phyloP scores from a whole-genome alignment of 192 early-diverging fungal species.

The Allomyces macrogynus region DNA sequence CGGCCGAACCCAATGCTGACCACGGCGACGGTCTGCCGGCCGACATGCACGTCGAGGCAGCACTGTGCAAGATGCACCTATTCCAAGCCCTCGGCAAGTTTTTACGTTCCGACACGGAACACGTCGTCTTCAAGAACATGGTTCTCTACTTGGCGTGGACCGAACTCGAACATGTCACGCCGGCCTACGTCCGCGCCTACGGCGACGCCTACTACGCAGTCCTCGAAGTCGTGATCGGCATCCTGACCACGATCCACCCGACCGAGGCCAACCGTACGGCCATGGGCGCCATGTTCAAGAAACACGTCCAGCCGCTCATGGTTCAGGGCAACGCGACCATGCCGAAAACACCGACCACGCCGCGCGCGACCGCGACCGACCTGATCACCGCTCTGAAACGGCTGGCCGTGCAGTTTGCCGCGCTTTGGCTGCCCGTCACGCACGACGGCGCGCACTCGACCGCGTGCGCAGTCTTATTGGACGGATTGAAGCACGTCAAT shows the following conservation, averaged over 20 bases:
- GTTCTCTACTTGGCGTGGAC: background rate
- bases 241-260: background rate
- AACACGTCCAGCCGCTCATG: background rate
- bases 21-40: background rate
- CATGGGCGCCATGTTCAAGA: background rate
- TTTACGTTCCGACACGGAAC: background rate
- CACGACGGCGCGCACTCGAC: background rate
- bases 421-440: background rate
- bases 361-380: too few species aligned
- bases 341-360: too few species aligned
- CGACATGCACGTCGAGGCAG: background rate
- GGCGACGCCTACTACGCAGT: background rate
- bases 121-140: background rate
- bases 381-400: background rate
- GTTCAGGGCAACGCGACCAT: background rate
- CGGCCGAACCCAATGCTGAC: background rate
- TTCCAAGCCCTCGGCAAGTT: background rate
- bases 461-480: background rate
- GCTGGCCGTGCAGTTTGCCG: background rate
- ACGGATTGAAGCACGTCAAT: background rate
- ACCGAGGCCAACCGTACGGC: background rate
- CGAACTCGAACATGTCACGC: background rate
- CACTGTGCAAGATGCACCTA: background rate
- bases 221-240: background rate
- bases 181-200: background rate